These are phyloP conservation scores for Prunus armeniaca DNA, from an alignment of 306 rosid species.

Conservation along the genomic window DNA sequence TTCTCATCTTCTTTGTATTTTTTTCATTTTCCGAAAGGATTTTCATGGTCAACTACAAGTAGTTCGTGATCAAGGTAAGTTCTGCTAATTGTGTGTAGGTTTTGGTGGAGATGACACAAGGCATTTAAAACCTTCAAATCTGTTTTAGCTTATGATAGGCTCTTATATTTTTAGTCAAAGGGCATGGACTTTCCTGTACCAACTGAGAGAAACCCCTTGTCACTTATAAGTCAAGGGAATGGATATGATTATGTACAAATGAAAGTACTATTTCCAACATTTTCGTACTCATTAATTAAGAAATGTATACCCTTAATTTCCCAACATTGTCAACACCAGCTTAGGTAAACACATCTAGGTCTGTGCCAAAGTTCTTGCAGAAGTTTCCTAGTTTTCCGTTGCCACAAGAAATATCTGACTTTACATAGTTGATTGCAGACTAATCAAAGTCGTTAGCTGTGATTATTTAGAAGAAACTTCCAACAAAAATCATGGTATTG, in stretches of 20 bases:
- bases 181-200: conserved; percentile 13
- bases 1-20: background rate
- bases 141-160: background rate
- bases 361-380: background rate
- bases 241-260: background rate
- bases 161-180: conserved; percentile 6
- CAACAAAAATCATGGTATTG: conserved; percentile 6
- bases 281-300: too few species aligned
- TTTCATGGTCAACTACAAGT: background rate
- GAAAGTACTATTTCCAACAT: too few species aligned
- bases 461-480: conserved; percentile 22
- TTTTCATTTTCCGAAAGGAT: background rate
- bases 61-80: background rate
- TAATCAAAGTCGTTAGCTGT: background rate
- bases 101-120: conserved; percentile 14
- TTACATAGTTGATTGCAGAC: background rate
- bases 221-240: conserved; percentile 6
- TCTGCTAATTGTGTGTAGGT: background rate
- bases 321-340: too few species aligned
- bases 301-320: too few species aligned
- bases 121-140: background rate
- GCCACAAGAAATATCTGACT: background rate
- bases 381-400: conserved; percentile 1
- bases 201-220: conserved; percentile 3
- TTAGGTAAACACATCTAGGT: background rate